phyloP scores from a whole-genome alignment of 495 filamentous ascomycete genomes.

The Xylaria longipes region DNA sequence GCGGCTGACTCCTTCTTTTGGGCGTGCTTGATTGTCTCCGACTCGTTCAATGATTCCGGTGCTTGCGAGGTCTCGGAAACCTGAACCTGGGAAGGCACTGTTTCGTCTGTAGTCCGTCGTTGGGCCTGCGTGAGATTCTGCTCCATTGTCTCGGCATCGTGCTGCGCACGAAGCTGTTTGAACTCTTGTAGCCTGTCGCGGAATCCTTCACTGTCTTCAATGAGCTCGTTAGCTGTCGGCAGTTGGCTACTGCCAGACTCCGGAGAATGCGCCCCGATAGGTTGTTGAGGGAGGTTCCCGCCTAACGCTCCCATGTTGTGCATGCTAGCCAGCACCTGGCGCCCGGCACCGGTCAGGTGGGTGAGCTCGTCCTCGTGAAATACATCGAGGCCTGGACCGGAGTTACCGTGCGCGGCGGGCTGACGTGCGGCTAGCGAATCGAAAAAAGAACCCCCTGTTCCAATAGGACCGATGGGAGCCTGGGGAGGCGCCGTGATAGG shows the following conservation, averaged over 20 bases:
- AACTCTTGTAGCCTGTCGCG: conserved; percentile 61
- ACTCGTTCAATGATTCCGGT: conserved; percentile 13
- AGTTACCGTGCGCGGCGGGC: conserved; percentile 39
- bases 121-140: conserved; percentile 25
- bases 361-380: conserved; percentile 57
- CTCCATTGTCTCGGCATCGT: conserved; percentile 54
- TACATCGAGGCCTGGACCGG: conserved; percentile 46
- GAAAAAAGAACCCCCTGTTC: conserved; percentile 67
- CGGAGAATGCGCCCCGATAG: conserved; percentile 37
- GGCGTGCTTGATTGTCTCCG: conserved; percentile 22
- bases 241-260: conserved; percentile 48
- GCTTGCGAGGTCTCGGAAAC: conserved; percentile 20
- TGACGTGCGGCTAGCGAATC: conserved; percentile 58
- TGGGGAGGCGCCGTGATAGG: conserved; percentile 79
- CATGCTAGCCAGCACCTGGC: conserved; percentile 44
- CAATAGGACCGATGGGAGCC: conserved; percentile 65
- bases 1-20: conserved; percentile 43
- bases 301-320: conserved; percentile 34
- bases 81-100: conserved; percentile 11
- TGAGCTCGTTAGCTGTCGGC: conserved; percentile 50
- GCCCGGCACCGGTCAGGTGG: conserved; percentile 43
- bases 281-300: conserved; percentile 39
- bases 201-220: conserved; percentile 58
- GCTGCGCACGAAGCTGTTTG: conserved; percentile 62
- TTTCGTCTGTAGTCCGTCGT: conserved; percentile 31